phyloP scores from a whole-genome alignment of 768 basidiomycete species.

The Macrocybe gigantea region DNA sequence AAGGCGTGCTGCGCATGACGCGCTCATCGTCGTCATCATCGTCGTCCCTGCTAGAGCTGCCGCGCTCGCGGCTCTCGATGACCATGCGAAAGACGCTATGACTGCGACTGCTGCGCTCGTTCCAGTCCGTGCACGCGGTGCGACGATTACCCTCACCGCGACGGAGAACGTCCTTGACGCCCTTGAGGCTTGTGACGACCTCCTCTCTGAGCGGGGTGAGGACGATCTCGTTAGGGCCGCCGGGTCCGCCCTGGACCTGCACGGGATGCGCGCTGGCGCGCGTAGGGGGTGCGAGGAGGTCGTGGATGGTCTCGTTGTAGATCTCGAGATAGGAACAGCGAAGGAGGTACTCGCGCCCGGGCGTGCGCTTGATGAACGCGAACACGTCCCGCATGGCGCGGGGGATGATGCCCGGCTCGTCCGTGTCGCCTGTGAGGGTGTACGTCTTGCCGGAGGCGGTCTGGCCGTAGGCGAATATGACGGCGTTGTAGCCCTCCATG shows the following conservation, averaged over 20 bases:
- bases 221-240: constrained; percentile 49
- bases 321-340: constrained; percentile 96
- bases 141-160: constrained; percentile 83
- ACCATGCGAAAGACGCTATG: constrained; percentile 94
- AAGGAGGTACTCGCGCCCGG: constrained; percentile 85
- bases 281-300: constrained; percentile 72
- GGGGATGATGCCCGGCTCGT: constrained; percentile 92
- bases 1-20: constrained; percentile 22
- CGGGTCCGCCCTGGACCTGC: constrained; percentile 61
- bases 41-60: constrained; percentile 22
- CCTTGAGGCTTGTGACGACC: constrained; percentile 86
- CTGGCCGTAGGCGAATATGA: constrained; percentile 93
- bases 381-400: constrained; percentile 92
- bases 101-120: constrained; percentile 89
- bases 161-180: constrained; percentile 79
- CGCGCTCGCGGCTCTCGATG: constrained; percentile 78
- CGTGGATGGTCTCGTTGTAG: constrained; percentile 89
- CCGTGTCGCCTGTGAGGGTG: constrained; percentile 65
- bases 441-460: constrained; percentile 65
- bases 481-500: constrained; percentile 96
- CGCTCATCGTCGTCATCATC: constrained; percentile 36
- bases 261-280: constrained; percentile 53
- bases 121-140: constrained; percentile 99
- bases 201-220: constrained; percentile 83
- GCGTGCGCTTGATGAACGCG: constrained; percentile 69